Base-by-base conservation (phyloP, 2,329 filamentous ascomycete genomes). In the Scedosporium dehoogii region DNA sequence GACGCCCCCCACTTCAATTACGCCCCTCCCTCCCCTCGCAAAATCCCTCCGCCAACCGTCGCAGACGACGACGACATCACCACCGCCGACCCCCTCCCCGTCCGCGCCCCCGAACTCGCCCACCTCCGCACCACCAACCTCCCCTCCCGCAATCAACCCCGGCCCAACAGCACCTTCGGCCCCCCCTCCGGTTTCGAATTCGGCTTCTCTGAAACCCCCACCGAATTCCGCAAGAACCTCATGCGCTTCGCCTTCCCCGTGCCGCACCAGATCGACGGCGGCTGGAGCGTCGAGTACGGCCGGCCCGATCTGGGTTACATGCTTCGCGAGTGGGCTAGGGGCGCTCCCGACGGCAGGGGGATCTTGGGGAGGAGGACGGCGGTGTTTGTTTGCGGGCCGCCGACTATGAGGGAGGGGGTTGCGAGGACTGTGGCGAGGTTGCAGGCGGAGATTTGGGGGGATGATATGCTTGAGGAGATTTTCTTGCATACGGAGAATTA, bases 401-500 rank as follows among this genome's bases (percentile, higher is more conserved):
- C 91, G 1, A 81, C 85, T 63, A 96, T 97, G 92, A 80, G 93
- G 66, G 85, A 92, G 12, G 91, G 92, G 67, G 92, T 97, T 16
- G 87, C 90, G n/a, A 90, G 85, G 67, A 89, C 90, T 0, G 91
- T 96, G 25, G 93, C 93, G 2, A 78, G 83, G 63, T 76, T 97
- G 69, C 93, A 97, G 79, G 84, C 84, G 27, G 85, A 88, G 73
- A 92, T 97, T 59, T 92, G 91, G 88, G 86, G 83, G 5, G 87
- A 91, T 68, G 84, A 87, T 41, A 82, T 83, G 68, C 83, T 89
- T 57, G 92, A 97, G 71, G 93, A 97, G 81, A 89, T 97, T 62
- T 97, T 92, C 73, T 75, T 97, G 73, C 93, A 97, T 77, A 90
- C 92, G 3, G 93, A 97, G 79, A 97, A 97, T 73, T 97, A 96